These are phyloP conservation scores for Daedaleopsis sinensis DNA, from an alignment of 768 basidiomycete species.

Conservation along the genomic window DNA sequence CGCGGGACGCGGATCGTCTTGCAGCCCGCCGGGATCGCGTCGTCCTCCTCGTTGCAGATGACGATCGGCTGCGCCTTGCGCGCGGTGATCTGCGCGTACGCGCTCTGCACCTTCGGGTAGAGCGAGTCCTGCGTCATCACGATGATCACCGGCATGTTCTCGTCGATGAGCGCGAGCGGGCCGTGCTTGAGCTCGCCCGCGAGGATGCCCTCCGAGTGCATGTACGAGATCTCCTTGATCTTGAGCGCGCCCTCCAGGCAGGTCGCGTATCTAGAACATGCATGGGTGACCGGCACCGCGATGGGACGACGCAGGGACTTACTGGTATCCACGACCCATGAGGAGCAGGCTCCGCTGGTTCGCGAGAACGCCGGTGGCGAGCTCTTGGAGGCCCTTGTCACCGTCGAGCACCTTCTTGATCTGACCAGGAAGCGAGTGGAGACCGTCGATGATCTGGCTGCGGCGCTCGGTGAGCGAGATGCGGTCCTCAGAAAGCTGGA, in stretches of 20 bases:
- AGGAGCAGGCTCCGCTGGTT: slow-evolving; percentile 88
- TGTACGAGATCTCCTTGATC: slow-evolving; percentile 99
- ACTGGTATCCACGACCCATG: slow-evolving; percentile 99
- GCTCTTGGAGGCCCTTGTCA: slow-evolving; percentile 75
- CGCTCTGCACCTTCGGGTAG: slow-evolving; percentile 97
- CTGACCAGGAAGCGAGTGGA: slow-evolving; percentile 87
- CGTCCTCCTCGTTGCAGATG: slow-evolving; percentile 92
- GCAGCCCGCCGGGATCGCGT: slow-evolving; percentile 68
- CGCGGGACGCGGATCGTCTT: slow-evolving; percentile 94
- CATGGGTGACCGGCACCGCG: not conserved
- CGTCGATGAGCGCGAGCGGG: slow-evolving; percentile 95
- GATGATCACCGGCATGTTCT: slow-evolving; percentile 98
- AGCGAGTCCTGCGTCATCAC: slow-evolving; percentile 99
- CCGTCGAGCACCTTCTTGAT: slow-evolving; percentile 86
- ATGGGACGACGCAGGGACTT: slow-evolving; percentile 32
- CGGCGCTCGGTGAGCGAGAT: slow-evolving; percentile 91
- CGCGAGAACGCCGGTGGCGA: slow-evolving; percentile 76
- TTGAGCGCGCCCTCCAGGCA: slow-evolving; percentile 98
- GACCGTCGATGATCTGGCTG: slow-evolving; percentile 89
- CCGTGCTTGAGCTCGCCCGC: slow-evolving; percentile 99
- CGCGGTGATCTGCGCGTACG: slow-evolving; percentile 95
- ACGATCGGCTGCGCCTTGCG: slow-evolving; percentile 96
- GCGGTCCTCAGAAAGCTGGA: slow-evolving; percentile 96
- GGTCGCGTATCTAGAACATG: slow-evolving; percentile 72
- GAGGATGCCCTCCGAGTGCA: slow-evolving; percentile 88